Evolutionary conservation across 2,329 filamentous ascomycete genomes (phyloP), one percentile per base, ranked within the genome.

Genomic region (Dactylellina leptospora): DNA sequence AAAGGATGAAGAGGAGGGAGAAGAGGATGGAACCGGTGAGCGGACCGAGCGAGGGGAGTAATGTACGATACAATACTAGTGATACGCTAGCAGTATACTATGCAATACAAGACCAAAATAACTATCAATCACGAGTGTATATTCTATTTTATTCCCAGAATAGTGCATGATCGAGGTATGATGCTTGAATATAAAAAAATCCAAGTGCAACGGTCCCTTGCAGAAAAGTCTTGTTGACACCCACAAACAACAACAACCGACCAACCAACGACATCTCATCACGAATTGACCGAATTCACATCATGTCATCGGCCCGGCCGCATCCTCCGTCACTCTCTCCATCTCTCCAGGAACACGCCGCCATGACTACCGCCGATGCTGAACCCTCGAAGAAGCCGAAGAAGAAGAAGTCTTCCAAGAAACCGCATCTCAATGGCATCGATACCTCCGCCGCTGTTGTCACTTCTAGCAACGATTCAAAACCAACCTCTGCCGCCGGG

Each of bases 381-480:
- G 48, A 61, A 23, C 48, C 55, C 2, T 48, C 58, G 9, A 71
- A 71, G 58, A 58, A 58, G 38, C 27, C 56, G 6, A 55, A 55
- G 40, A 62, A 62, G 50, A 62, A 62, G 56, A 62, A 58, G 42
- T 38, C 11, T 25, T 51, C 42, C 44, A 71, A 71, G 36, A 62
- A 62, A 47, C 66, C 66, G 2, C 66, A 58, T 33, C 66, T 71
- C 66, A 71, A 71, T 63, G 66, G 66, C 66, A 63, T 71, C 58
- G 66, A 71, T 63, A 71, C 66, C 22, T 63, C 64, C 13, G 20
- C 56, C 56, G 40, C 10, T 40, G 33, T 28, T 20, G 36, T 42
- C 40, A 30, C 58, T 18, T 2, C 40, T 10, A 45, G 18, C 18
- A 45, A 20, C 58, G n/a, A 51, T 3, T 10, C 50, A 27, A 27